Base-by-base conservation (phyloP, 163 green algal genomes). In the Chlamydomonas reinhardtii region DNA sequence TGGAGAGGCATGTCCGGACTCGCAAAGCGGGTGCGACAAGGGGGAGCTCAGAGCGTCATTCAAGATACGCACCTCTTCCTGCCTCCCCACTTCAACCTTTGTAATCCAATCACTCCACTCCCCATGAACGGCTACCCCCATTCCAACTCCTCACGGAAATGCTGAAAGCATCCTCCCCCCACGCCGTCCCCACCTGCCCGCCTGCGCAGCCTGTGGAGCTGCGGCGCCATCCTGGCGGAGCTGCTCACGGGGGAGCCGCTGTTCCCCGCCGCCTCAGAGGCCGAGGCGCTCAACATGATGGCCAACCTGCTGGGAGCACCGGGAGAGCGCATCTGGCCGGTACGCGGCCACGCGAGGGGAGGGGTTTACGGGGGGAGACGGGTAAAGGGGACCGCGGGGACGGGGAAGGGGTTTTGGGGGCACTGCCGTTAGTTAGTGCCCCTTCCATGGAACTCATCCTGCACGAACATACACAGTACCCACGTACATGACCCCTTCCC, bases 181-280 rank as follows among this genome's bases (percentile, higher is more conserved):
- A 1, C 48, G 19, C 48, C 48, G 1, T 14, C 11, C 43, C 8
- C 48, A 2, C 48, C 48, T 19, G 48, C 48, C 17, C 14, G 48
- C 48, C 62, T 29, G 32, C 1, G 1, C 72, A 83, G 73, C 77
- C 72, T 87, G 29, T 91, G 94, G 72, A 94, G 95, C 16, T 91
- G 88, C 96, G 95, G 79, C 35, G 68, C 68, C 87, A 94, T 98
- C 73, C 87, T 98, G 29, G 96, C 83, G 0, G 96, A 98, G 94
- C 93, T 98, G 84, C 77, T 98, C 43, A 82, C 69, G 3, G 76
- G 92, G 34, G 82, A 94, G 86, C 95, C 95, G 24, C 81, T 97
- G 6, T 98, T 98, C 84, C 93, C 92, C 12, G 90, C 89, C 2
- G 54, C 79, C 43, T 92, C 83, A 56, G 96, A 98, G 86, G 62